These are phyloP conservation scores for Nigrospora oryzae DNA, from an alignment of 2,329 filamentous ascomycete species.

Conservation along the genomic window DNA sequence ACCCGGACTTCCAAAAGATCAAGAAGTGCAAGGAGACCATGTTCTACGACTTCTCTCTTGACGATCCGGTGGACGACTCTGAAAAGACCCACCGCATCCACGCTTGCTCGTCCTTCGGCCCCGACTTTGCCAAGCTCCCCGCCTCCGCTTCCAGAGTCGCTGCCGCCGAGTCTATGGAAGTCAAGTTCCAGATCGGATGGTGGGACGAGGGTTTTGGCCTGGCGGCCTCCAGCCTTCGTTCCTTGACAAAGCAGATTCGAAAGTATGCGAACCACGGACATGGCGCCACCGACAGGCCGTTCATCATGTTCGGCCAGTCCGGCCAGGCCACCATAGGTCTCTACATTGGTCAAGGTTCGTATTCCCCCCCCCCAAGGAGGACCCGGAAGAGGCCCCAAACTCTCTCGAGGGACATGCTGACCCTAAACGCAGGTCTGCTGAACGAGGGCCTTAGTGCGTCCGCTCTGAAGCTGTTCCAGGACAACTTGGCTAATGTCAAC, in stretches of 20 bases:
- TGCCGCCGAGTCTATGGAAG: conserved; percentile 1
- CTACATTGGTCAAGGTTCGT: conserved; percentile 22
- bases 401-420: too few species aligned
- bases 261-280: conserved; percentile 17
- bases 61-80: conserved; percentile 22
- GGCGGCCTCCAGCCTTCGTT: conserved; percentile 8
- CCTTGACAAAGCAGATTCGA: conserved; percentile 17
- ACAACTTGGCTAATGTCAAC: conserved; percentile 12
- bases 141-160: not conserved
- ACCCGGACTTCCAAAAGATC: conserved; percentile 11
- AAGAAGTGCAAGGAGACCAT: conserved; percentile 18
- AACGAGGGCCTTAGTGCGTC: conserved; percentile 14
- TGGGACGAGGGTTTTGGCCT: conserved; percentile 1
- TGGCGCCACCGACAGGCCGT: conserved; percentile 8
- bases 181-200: conserved; percentile 8
- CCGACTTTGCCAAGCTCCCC: conserved; percentile 7
- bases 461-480: conserved; percentile 18
- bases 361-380: too few species aligned
- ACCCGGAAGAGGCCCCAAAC: too few species aligned
- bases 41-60: conserved; percentile 24
- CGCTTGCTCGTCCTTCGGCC: conserved; percentile 18
- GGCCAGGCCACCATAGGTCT: conserved; percentile 20
- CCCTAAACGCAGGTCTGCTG: conserved; percentile 9
- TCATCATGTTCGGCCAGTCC: conserved; percentile 20
- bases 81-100: conserved; percentile 17